Conservation (phyloP, 768 basidiomycete genomes). For the Vishniacozyma victoriae region DNA sequence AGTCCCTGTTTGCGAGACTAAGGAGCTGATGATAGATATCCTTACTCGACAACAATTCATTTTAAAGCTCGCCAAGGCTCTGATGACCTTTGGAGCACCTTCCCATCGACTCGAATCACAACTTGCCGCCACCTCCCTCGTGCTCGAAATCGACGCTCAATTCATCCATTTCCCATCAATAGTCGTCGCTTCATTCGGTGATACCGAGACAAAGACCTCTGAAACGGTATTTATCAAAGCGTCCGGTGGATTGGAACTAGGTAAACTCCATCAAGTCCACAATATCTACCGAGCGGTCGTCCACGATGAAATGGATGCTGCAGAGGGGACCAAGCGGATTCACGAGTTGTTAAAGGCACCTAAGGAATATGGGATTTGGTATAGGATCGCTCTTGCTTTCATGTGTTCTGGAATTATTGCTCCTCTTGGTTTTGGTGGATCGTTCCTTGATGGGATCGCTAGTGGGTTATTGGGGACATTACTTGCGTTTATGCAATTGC, state of each 20-base stretch:
- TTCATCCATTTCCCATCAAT: conserved; percentile 67
- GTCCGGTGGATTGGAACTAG: conserved; percentile 64
- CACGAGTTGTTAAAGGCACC: conserved; percentile 65
- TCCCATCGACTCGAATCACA: conserved; percentile 92
- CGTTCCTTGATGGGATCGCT: conserved; percentile 68
- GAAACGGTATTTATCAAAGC: conserved; percentile 75
- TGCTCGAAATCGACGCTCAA: conserved; percentile 84
- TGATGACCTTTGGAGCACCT: conserved; percentile 90
- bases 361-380: conserved; percentile 58
- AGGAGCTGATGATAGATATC: conserved; percentile 49
- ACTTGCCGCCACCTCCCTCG: conserved; percentile 76
- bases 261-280: conserved; percentile 67
- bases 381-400: conserved; percentile 66
- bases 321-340: conserved; percentile 64
- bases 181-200: conserved; percentile 76
- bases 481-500: conserved; percentile 65
- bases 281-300: conserved; percentile 64
- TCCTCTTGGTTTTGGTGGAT: conserved; percentile 45
- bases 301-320: conserved; percentile 71
- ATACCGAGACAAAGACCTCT: conserved; percentile 69
- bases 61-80: conserved; percentile 71
- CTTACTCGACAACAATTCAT: conserved; percentile 77
- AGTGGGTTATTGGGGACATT: conserved; percentile 70
- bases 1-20: conserved; percentile 12
- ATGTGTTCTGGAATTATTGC: conserved; percentile 69